Conservation (phyloP, 1,284 basidiomycete species). For the Sporisorium scitamineum region DNA sequence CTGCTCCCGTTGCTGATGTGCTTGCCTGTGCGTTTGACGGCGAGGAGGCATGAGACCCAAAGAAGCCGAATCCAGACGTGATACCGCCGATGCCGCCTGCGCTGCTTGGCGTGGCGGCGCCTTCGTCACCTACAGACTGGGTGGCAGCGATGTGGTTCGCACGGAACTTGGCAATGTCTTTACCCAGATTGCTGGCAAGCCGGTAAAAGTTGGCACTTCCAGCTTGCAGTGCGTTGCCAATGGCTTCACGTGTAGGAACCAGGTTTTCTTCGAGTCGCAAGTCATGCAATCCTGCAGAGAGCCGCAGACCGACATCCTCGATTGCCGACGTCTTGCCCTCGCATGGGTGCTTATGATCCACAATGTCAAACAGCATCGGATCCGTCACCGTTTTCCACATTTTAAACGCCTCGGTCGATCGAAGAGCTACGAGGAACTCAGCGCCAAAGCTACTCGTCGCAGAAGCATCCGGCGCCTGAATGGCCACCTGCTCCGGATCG, state of each 20-base stretch:
- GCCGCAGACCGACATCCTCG: conserved; percentile 64
- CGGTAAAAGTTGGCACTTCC: conserved; percentile 60
- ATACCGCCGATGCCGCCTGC: conserved; percentile 19
- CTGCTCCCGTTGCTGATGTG: neutral
- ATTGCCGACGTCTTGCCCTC: conserved; percentile 63
- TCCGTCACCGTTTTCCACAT: conserved; percentile 62
- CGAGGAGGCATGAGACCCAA: conserved; percentile 14
- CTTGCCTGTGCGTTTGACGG: conserved; percentile 4
- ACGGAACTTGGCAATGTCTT: conserved; percentile 59
- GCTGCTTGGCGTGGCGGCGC: neutral
- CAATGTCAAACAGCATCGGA: conserved; percentile 64
- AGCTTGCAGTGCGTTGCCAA: conserved; percentile 61
- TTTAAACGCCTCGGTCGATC: conserved; percentile 52
- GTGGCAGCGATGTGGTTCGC: conserved; percentile 27
- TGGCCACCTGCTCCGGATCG: conserved; percentile 40
- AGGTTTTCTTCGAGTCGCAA: conserved; percentile 66
- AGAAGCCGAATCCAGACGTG: conserved; percentile 37
- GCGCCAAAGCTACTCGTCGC: conserved; percentile 51
- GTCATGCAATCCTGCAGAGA: conserved; percentile 65
- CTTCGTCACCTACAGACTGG: conserved; percentile 16
- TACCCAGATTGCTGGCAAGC: conserved; percentile 58
- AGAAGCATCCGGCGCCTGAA: conserved; percentile 49
- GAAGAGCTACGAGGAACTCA: conserved; percentile 62
- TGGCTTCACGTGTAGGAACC: conserved; percentile 62
- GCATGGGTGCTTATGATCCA: conserved; percentile 65